Conservation (phyloP, 2,329 filamentous ascomycete genomes). For the Ophiognomonia clavigignenti-juglandacearum region DNA sequence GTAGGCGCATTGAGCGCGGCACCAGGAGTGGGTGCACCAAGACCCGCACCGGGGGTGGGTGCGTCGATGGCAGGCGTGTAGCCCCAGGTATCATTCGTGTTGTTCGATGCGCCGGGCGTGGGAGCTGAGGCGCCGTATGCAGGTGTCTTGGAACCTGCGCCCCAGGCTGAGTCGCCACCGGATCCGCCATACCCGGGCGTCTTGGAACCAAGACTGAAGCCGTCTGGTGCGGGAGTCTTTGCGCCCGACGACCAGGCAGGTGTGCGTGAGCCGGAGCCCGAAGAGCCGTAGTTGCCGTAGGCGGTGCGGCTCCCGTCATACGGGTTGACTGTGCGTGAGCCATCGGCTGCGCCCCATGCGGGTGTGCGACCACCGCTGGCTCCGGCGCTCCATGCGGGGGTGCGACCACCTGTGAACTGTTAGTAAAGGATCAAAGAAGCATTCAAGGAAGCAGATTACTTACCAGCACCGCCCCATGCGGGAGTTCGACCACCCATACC, state of each 20-base stretch:
- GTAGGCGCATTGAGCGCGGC: constrained; percentile 62
- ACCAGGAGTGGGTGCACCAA: constrained; percentile 57
- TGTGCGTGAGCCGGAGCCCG: constrained; percentile 62
- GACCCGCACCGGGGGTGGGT: constrained; percentile 57
- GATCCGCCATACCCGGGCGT: constrained; percentile 55
- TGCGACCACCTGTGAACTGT: constrained; percentile 43
- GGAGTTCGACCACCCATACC: constrained; percentile 64
- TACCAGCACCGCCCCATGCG: constrained; percentile 67
- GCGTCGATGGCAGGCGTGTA: constrained; percentile 61
- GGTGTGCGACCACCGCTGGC: constrained; percentile 60
- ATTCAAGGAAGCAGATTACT: constrained; percentile 30
- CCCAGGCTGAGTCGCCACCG: constrained; percentile 46
- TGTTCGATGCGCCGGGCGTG: constrained; percentile 50
- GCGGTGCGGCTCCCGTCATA: constrained; percentile 72
- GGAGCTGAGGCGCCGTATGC: constrained; percentile 60
- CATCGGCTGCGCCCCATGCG: constrained; percentile 58
- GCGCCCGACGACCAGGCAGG: constrained; percentile 76
- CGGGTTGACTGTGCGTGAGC: constrained; percentile 62
- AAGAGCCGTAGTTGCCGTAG: constrained; percentile 42
- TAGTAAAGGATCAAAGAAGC: constrained; percentile 16
- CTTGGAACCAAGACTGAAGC: constrained; percentile 63
- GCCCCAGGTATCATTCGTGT: constrained; percentile 53
- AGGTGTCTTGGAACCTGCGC: constrained; percentile 70
- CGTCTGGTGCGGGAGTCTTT: constrained; percentile 63
- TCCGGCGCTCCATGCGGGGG: constrained; percentile 57